phyloP scores from a whole-genome alignment of 2,329 filamentous ascomycete species.

The Fusarium metavorans region DNA sequence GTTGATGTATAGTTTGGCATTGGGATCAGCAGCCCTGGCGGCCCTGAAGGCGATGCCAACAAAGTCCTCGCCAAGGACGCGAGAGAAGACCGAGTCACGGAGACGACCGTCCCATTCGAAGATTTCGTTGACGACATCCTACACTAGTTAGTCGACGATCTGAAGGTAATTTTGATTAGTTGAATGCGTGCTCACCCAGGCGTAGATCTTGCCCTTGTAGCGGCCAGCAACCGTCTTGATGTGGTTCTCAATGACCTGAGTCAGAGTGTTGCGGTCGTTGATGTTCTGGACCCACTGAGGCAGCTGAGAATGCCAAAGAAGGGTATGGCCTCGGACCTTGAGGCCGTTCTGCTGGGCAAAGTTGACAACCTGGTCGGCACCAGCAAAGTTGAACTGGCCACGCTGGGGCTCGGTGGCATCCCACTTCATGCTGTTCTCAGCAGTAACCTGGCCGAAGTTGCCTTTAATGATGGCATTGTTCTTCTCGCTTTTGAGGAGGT shows the following conservation, averaged over 20 bases:
- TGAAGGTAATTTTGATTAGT: not conserved
- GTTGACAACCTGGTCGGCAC: conserved; percentile 70
- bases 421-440: conserved; percentile 81
- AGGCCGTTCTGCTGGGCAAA: conserved; percentile 65
- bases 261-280: conserved; percentile 63
- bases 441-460: conserved; percentile 73
- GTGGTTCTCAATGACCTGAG: conserved; percentile 69
- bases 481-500: conserved; percentile 55
- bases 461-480: conserved; percentile 67
- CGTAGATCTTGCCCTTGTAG: conserved; percentile 73
- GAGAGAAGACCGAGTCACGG: conserved; percentile 72
- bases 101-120: conserved; percentile 67
- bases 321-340: conserved; percentile 75
- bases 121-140: conserved; percentile 74
- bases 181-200: conserved; percentile 55
- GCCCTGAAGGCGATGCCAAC: conserved; percentile 77
- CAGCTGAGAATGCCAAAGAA: conserved; percentile 73
- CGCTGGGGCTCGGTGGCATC: conserved; percentile 60
- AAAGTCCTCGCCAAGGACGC: conserved; percentile 77
- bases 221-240: conserved; percentile 67
- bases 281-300: conserved; percentile 70
- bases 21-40: conserved; percentile 74
- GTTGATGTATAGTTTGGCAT: conserved; percentile 80
- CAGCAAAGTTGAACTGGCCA: conserved; percentile 67
- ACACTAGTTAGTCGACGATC: not conserved